Conservation (phyloP, 2,329 filamentous ascomycete genomes). For the Paramyrothecium roridum region DNA sequence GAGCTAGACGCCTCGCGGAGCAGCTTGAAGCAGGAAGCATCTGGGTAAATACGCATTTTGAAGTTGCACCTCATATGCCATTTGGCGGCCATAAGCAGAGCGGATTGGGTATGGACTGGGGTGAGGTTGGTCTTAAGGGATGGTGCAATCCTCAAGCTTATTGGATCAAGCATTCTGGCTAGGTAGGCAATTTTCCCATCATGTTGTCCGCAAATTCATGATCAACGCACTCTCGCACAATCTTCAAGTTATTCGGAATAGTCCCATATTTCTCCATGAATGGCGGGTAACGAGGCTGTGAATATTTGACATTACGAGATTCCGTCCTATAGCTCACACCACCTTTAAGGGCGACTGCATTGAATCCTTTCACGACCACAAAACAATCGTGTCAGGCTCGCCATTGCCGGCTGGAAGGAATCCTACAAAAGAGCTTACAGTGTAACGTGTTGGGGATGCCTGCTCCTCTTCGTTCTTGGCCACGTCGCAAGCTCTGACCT, state of each 20-base stretch:
- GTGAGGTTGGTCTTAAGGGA: constrained; percentile 16
- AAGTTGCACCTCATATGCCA: constrained; percentile 30
- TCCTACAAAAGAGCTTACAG: not conserved
- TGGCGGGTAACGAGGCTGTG: too few species aligned
- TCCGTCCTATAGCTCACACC: too few species aligned
- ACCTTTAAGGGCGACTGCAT: too few species aligned
- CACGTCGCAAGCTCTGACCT: not conserved
- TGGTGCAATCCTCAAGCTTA: constrained; percentile 8
- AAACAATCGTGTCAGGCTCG: not conserved
- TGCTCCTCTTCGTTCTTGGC: not conserved
- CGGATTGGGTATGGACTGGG: constrained; percentile 46
- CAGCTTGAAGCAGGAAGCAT: constrained; percentile 55
- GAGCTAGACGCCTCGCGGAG: constrained; percentile 48
- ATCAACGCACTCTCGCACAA: too few species aligned
- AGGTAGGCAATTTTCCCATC: too few species aligned
- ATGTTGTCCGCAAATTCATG: too few species aligned
- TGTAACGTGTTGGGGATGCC: not conserved
- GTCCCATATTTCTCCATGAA: too few species aligned
- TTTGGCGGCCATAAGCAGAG: constrained; percentile 52
- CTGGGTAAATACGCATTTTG: constrained; percentile 55
- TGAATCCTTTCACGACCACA: not conserved
- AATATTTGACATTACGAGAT: too few species aligned
- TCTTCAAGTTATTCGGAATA: too few species aligned
- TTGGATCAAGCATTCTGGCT: constrained; percentile 1
- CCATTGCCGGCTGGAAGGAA: not conserved